These are phyloP conservation scores for Podosphaera fusca DNA, from an alignment of 2,329 filamentous ascomycete genomes.

Conservation along the genomic window DNA sequence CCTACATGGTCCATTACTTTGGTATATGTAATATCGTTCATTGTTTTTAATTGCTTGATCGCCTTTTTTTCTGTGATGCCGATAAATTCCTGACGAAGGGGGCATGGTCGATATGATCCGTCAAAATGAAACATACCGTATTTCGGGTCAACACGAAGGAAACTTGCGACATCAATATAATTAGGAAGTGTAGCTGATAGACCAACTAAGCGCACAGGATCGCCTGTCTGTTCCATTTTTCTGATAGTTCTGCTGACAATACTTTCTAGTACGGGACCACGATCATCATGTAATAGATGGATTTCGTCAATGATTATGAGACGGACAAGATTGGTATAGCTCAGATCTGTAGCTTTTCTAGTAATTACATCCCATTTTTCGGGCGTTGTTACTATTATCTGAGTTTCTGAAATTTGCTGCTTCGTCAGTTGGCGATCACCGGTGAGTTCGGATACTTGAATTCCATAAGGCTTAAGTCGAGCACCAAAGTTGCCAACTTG, in stretches of 20 bases:
- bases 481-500: conserved; percentile 96
- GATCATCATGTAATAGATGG: conserved; percentile 88
- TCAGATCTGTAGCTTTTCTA: conserved; percentile 85
- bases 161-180: conserved; percentile 86
- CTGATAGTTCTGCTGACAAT: conserved; percentile 89
- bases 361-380: conserved; percentile 99
- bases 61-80: conserved; percentile 94
- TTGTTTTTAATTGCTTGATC: conserved; percentile 95
- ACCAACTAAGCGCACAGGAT: conserved; percentile 76
- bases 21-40: conserved; percentile 97
- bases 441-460: conserved; percentile 84
- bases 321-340: conserved; percentile 91
- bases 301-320: conserved; percentile 96
- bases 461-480: conserved; percentile 71
- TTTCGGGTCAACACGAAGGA: conserved; percentile 65
- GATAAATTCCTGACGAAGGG: conserved; percentile 87
- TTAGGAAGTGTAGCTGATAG: conserved; percentile 91
- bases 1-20: conserved; percentile 95
- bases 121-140: conserved; percentile 94
- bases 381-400: conserved; percentile 93
- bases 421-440: conserved; percentile 96
- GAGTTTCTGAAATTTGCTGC: conserved; percentile 91
- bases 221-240: conserved; percentile 79
- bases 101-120: conserved; percentile 78
- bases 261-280: conserved; percentile 88